Evolutionary conservation across 1,284 basidiomycete species (phyloP).

Genomic region (Agaricales sp.): DNA sequence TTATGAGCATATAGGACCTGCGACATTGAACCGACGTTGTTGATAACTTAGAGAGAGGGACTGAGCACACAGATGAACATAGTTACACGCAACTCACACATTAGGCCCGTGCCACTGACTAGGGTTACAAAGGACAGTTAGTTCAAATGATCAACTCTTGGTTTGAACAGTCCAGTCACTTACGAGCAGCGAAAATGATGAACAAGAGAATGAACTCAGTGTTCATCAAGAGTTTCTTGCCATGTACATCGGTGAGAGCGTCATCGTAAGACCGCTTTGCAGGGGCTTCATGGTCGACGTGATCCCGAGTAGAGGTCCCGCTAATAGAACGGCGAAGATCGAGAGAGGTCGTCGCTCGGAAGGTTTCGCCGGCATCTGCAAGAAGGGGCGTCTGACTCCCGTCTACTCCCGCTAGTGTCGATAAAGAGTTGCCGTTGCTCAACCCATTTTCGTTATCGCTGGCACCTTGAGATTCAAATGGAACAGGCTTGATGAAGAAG

Average conservation of each 20-base stretch:
- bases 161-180: slow-evolving; percentile 20
- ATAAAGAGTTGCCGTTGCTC: neutral
- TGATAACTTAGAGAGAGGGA: slow-evolving; percentile 64
- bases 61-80: neutral
- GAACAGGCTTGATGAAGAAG: slow-evolving; percentile 51
- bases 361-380: neutral
- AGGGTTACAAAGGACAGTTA: slow-evolving; percentile 6
- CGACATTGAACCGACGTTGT: slow-evolving; percentile 91
- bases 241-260: neutral
- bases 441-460: neutral
- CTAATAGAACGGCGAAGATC: neutral
- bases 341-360: neutral
- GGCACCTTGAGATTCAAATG: slow-evolving; percentile 17
- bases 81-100: slow-evolving; percentile 48
- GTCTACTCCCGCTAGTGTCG: neutral
- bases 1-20: slow-evolving; percentile 72
- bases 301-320: too few species aligned
- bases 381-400: slow-evolving; percentile 1
- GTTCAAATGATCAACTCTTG: neutral
- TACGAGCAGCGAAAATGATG: slow-evolving; percentile 57
- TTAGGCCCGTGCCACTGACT: slow-evolving; percentile 85
- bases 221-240: slow-evolving; percentile 7
- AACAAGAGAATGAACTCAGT: slow-evolving; percentile 75
- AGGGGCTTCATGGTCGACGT: too few species aligned
- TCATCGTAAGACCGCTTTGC: neutral